Evolutionary conservation across 768 basidiomycete genomes (phyloP).

Genomic region (Thelephora aurantiotincta): DNA sequence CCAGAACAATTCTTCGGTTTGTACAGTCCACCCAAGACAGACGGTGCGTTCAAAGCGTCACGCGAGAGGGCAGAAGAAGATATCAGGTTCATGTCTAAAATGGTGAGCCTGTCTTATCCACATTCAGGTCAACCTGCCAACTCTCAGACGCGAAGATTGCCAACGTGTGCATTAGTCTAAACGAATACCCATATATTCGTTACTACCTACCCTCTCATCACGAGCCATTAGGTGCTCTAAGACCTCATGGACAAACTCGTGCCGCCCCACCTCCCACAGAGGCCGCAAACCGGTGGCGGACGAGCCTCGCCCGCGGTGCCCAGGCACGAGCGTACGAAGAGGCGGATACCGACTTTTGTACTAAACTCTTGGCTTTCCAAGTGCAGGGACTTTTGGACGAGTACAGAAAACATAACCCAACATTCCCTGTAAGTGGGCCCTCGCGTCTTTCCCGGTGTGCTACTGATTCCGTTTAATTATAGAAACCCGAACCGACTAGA

Average conservation of each 20-base stretch:
- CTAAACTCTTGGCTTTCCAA: slow-evolving; percentile 73
- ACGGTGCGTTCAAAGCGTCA: slow-evolving; percentile 49
- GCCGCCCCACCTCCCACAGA: slow-evolving; percentile 51
- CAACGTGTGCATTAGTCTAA: slow-evolving; percentile 79
- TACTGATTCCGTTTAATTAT: slow-evolving; percentile 3
- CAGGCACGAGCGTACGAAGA: slow-evolving; percentile 55
- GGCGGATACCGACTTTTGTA: slow-evolving; percentile 62
- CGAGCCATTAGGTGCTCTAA: slow-evolving; percentile 72
- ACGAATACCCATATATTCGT: slow-evolving; percentile 86
- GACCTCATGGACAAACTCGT: slow-evolving; percentile 48
- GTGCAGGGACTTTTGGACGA: slow-evolving; percentile 80
- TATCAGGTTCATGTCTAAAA: slow-evolving; percentile 58
- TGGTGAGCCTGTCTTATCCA: slow-evolving; percentile 27
- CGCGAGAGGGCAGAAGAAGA: slow-evolving; percentile 80
- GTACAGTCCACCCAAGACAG: slow-evolving; percentile 72
- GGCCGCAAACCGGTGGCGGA: slow-evolving; percentile 58
- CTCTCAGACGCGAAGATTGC: slow-evolving; percentile 44
- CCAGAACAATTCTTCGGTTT: slow-evolving; percentile 80
- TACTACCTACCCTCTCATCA: slow-evolving; percentile 84
- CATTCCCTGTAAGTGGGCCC: slow-evolving; percentile 63
- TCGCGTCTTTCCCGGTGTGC: neutral
- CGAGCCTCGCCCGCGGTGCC: slow-evolving; percentile 62
- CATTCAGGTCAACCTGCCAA: neutral
- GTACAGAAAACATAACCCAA: slow-evolving; percentile 70
- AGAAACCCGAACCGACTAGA: slow-evolving; percentile 43